Evolutionary conservation across 2,329 filamentous ascomycete species (phyloP).

Genomic region (Aspergillus sp.): DNA sequence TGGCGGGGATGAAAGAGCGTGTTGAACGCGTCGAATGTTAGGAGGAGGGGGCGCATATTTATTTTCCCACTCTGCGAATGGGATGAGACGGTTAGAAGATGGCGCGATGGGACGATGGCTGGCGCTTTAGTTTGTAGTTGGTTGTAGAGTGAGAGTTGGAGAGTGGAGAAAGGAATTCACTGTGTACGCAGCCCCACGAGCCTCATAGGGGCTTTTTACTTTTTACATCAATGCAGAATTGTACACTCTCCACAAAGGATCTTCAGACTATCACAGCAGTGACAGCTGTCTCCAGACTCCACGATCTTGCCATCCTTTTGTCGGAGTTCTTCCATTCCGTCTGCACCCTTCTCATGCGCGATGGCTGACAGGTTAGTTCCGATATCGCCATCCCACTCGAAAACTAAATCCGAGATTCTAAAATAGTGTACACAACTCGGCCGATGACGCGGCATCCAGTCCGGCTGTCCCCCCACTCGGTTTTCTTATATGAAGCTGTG

Average conservation of each 20-base stretch:
- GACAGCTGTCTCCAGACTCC: background rate
- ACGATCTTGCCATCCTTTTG: background rate
- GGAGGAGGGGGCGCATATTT: slow-evolving; percentile 32
- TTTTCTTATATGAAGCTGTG: background rate
- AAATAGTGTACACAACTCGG: background rate
- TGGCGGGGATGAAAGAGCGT: slow-evolving; percentile 45
- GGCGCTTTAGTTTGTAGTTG: background rate
- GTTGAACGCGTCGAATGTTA: slow-evolving; percentile 48
- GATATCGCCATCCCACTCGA: background rate
- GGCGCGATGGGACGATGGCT: background rate
- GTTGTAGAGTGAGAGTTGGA: too few species aligned
- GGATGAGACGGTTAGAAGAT: background rate
- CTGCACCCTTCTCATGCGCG: too few species aligned
- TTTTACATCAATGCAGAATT: background rate
- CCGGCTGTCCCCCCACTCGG: background rate
- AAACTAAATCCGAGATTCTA: background rate
- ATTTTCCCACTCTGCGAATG: background rate
- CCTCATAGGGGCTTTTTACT: background rate
- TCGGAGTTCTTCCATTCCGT: background rate
- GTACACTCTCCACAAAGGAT: background rate
- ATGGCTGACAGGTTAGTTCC: background rate
- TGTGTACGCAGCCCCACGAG: background rate
- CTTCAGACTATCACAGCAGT: background rate
- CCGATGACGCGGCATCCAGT: background rate
- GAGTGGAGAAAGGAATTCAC: background rate